Evolutionary conservation across 257 asterid genomes (phyloP).

Genomic region (Scutellaria baicalensis): DNA sequence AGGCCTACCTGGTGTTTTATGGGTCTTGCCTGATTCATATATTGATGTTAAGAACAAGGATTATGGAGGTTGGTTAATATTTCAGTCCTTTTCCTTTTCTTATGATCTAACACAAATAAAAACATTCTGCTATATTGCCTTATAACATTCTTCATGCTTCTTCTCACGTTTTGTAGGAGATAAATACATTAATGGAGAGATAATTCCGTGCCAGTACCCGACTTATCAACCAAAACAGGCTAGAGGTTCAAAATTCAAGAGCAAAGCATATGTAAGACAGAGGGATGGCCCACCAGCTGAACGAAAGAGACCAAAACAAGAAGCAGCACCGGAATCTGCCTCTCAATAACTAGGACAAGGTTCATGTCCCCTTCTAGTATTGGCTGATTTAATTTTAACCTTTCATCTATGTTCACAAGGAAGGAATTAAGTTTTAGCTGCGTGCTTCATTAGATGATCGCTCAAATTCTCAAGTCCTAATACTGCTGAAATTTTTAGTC

Average conservation of each 20-base stretch:
- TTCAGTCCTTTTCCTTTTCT: background rate
- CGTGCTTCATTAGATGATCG: background rate
- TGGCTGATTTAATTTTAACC: background rate
- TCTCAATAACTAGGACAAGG: conserved; percentile 20
- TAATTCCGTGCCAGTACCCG: conserved; percentile 88
- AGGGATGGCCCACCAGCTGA: conserved; percentile 94
- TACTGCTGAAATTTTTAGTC: background rate
- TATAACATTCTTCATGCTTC: background rate
- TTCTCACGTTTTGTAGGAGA: conserved; percentile 44
- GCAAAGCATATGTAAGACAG: conserved; percentile 93
- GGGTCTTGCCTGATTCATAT: conserved; percentile 98
- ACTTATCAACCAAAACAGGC: conserved; percentile 89
- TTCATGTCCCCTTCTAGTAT: conserved; percentile 2
- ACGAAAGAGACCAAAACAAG: conserved; percentile 55
- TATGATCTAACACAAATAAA: background rate
- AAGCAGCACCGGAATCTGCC: conserved; percentile 56
- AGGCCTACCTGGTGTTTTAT: conserved; percentile 96
- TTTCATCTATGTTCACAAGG: background rate
- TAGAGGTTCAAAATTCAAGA: conserved; percentile 56
- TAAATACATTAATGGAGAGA: conserved; percentile 90
- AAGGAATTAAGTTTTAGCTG: background rate
- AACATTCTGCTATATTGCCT: background rate
- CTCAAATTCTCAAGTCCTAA: background rate
- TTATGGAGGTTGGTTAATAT: conserved; percentile 71
- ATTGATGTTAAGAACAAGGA: conserved; percentile 97